Conservation (phyloP, 352 stramenopile species). For the Phytopythium aichiense region DNA sequence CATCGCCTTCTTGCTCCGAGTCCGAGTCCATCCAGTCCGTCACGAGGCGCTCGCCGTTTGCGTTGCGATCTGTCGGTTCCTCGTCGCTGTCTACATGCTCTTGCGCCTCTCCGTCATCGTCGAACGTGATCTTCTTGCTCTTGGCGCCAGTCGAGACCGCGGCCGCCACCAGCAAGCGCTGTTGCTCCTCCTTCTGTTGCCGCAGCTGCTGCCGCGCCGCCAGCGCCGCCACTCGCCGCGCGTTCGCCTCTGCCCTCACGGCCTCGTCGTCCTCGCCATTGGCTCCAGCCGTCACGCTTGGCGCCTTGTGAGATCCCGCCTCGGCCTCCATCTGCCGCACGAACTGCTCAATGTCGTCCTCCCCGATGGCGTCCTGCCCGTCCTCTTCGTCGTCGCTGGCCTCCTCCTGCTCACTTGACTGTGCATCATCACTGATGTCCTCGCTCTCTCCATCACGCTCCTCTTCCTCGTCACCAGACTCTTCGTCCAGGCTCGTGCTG, state of each 20-base stretch:
- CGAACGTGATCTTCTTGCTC: conserved; percentile 73
- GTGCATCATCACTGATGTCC: background rate
- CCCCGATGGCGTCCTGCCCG: conserved; percentile 2
- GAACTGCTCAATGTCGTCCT: conserved; percentile 23
- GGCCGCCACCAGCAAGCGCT: conserved; percentile 25
- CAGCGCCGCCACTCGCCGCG: conserved; percentile 48
- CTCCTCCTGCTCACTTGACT: conserved; percentile 1
- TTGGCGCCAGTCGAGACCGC: conserved; percentile 13
- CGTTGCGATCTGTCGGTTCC: conserved; percentile 4
- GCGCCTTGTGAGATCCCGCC: background rate
- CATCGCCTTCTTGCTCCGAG: conserved; percentile 30
- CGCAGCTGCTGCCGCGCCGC: conserved; percentile 35
- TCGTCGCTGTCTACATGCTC: conserved; percentile 19
- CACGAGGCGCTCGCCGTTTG: conserved; percentile 14
- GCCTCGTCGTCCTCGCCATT: conserved; percentile 5
- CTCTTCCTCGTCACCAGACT: conserved; percentile 1
- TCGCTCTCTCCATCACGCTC: background rate
- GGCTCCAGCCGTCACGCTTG: background rate
- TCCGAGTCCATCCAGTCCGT: conserved; percentile 58
- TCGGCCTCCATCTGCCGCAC: conserved; percentile 25
- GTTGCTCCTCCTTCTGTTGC: conserved; percentile 26
- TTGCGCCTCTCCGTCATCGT: conserved; percentile 60
- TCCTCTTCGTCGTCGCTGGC: conserved; percentile 6
- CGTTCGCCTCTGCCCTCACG: conserved; percentile 29
- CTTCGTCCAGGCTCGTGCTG: conserved; percentile 11